Evolutionary conservation across 768 basidiomycete species (phyloP), one percentile per base, ranked within the genome.

Genomic region (Hygrocybe coccinea): DNA sequence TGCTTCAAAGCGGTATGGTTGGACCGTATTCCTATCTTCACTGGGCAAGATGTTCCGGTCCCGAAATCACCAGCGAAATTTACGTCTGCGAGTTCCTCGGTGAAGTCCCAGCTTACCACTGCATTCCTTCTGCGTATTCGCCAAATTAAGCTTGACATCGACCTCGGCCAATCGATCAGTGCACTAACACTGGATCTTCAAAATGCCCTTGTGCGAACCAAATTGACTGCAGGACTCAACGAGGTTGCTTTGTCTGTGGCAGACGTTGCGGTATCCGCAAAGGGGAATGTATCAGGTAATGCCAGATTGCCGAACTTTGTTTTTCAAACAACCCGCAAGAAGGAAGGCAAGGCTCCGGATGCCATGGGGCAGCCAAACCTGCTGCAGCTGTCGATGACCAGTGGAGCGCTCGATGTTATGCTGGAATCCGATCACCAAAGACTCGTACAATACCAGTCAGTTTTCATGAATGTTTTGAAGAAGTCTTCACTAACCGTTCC

Each of bases 1-100:
- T 94, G 91, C 68, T 92, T 95, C 79, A 95, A 95, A 68, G 92
- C 93, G 5, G 91, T 95, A 11, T 95, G 93, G 91, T 68, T 95
- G 45, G 92, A 95, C 64, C 84, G 84, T 36, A 90, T 95, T 24
- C 90, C 91, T 0, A 72, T 89, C 7, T 81, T 94, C 63, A 81
- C 82, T 37, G 77, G 71, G 35, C 69, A 72, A 50, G 59, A 66
- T 50, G 60, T 64, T 36, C 24, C 68, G 19, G 61, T 68, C 19
- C 44, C 49, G 52, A 60, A 71, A 59, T 33, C 62, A 37, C 44
- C 70, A 48, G 50, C 52, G 49, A 66, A 65, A 34, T 36, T 35
- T 59, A 50, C 55, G 56, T 56, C 54, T 55, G 62, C 17, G 50
- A 50, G 60, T 43, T 61, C 60, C 19, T 52, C 57, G 21, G 54